Evolutionary conservation across 2,329 filamentous ascomycete genomes (phyloP).

Genomic region (Exophiala lecanii-corni): DNA sequence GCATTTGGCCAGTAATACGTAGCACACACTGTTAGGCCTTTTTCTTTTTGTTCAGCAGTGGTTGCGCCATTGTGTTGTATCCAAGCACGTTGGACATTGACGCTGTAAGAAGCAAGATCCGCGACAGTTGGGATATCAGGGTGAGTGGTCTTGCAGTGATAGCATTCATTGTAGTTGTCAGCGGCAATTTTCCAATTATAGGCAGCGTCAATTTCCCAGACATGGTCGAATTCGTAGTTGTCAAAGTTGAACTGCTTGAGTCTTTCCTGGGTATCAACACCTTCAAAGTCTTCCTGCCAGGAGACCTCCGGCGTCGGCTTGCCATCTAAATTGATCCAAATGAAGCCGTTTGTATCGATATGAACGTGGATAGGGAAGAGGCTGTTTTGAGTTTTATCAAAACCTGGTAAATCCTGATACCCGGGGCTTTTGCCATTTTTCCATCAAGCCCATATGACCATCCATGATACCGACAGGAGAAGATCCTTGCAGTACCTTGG

Average conservation of each 20-base stretch:
- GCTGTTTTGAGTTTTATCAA: conserved; percentile 53
- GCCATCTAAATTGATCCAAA: conserved; percentile 18
- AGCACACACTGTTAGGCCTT: conserved; percentile 10
- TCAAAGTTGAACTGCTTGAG: conserved; percentile 51
- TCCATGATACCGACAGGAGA: conserved; percentile 58
- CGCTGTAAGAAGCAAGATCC: conserved; percentile 50
- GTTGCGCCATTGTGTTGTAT: conserved; percentile 48
- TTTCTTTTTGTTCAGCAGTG: conserved; percentile 12
- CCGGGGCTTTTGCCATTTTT: conserved; percentile 58
- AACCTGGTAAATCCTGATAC: conserved; percentile 52
- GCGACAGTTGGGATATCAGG: conserved; percentile 52
- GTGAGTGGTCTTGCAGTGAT: conserved; percentile 56
- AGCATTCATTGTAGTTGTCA: conserved; percentile 56
- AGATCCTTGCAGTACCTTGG: conserved; percentile 33
- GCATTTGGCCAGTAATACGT: conserved; percentile 21
- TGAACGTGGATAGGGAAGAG: conserved; percentile 38
- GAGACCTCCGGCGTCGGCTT: conserved; percentile 11
- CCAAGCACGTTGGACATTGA: conserved; percentile 51
- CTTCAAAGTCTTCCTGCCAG: conserved; percentile 16
- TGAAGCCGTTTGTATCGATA: conserved; percentile 16
- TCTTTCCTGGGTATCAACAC: conserved; percentile 43
- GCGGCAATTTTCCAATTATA: conserved; percentile 34
- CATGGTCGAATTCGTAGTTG: conserved; percentile 45
- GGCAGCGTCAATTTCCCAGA: conserved; percentile 15
- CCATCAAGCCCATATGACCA: conserved; percentile 58